Percentiles rank a stretch among this genome's conserved stretches.
Evolutionary conservation across 495 filamentous ascomycete species (phyloP).

Genomic region (Lentithecium fluviatile): DNA sequence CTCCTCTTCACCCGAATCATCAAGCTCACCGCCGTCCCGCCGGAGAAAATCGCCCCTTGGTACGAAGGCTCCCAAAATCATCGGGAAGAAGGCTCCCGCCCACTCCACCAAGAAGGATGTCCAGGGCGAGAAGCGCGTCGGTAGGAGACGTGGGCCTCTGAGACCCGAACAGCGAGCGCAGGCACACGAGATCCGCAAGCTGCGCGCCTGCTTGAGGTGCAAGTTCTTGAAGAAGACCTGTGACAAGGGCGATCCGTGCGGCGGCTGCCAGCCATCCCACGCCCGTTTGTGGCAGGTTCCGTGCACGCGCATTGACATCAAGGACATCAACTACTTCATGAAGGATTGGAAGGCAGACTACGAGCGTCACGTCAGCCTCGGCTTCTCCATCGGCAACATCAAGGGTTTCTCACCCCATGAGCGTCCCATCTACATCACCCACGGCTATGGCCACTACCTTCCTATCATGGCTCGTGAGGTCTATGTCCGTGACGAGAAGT

Average conservation of each 20-base stretch:
- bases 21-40: slow-evolving; percentile 61
- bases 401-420: slow-evolving; percentile 85
- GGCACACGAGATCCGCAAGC: slow-evolving; percentile 88
- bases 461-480: slow-evolving; percentile 89
- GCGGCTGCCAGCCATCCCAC: slow-evolving; percentile 88
- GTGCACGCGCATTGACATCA: slow-evolving; percentile 93
- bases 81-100: slow-evolving; percentile 62
- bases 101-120: slow-evolving; percentile 73
- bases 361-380: slow-evolving; percentile 80
- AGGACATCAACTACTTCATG: slow-evolving; percentile 96
- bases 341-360: slow-evolving; percentile 97
- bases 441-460: slow-evolving; percentile 84
- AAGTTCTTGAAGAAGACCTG: slow-evolving; percentile 98
- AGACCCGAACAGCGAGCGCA: slow-evolving; percentile 92
- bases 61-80: slow-evolving; percentile 70
- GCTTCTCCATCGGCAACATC: slow-evolving; percentile 88
- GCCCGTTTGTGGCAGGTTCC: slow-evolving; percentile 92
- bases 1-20: slow-evolving; percentile 47
- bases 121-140: slow-evolving; percentile 81
- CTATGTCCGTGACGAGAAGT: slow-evolving; percentile 84
- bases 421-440: slow-evolving; percentile 54
- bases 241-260: slow-evolving; percentile 91
- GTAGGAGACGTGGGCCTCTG: slow-evolving; percentile 79
- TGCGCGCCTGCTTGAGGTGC: slow-evolving; percentile 89
- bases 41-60: slow-evolving; percentile 65